Conservation (phyloP, 2,329 filamentous ascomycete genomes). For the Alternaria sp. region DNA sequence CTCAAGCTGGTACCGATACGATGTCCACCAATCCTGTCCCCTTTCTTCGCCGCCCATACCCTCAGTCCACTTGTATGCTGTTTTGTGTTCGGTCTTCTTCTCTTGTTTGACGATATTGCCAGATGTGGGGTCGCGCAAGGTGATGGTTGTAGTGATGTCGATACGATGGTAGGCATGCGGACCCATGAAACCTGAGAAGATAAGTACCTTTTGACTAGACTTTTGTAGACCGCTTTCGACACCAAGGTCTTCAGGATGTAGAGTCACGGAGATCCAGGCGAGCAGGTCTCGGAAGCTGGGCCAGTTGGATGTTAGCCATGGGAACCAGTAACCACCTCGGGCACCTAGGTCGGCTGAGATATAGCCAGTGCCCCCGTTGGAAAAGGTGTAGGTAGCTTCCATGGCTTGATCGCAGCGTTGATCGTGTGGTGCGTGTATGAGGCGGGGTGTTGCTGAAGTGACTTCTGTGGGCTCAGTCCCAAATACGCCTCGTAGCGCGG, state of each 20-base stretch:
- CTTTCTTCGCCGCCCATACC: conserved; percentile 27
- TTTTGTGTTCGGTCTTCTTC: conserved; percentile 17
- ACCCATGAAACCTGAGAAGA: conserved; percentile 27
- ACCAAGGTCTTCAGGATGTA: conserved; percentile 13
- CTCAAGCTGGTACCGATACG: conserved; percentile 47
- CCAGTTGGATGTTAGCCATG: conserved; percentile 29
- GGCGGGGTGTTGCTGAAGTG: conserved; percentile 15
- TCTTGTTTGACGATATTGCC: conserved; percentile 15
- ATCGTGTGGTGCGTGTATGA: conserved; percentile 17
- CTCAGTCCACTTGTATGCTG: conserved; percentile 40
- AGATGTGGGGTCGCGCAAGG: background rate
- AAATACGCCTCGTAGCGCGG: conserved; percentile 35
- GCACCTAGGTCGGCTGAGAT: conserved; percentile 22
- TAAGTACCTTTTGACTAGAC: conserved; percentile 14
- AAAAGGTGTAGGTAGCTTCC: conserved; percentile 28
- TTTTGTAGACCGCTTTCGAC: conserved; percentile 12
- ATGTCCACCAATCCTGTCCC: conserved; percentile 41
- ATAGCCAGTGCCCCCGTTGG: conserved; percentile 24
- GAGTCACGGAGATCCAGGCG: conserved; percentile 12
- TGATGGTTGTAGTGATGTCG: conserved; percentile 17
- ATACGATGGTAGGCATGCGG: conserved; percentile 32
- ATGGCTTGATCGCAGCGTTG: conserved; percentile 29
- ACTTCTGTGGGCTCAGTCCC: conserved; percentile 36
- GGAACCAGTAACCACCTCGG: conserved; percentile 26
- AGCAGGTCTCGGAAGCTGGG: conserved; percentile 18